Base-by-base conservation (phyloP, 352 stramenopile species). In the Phytopythium vexans region DNA sequence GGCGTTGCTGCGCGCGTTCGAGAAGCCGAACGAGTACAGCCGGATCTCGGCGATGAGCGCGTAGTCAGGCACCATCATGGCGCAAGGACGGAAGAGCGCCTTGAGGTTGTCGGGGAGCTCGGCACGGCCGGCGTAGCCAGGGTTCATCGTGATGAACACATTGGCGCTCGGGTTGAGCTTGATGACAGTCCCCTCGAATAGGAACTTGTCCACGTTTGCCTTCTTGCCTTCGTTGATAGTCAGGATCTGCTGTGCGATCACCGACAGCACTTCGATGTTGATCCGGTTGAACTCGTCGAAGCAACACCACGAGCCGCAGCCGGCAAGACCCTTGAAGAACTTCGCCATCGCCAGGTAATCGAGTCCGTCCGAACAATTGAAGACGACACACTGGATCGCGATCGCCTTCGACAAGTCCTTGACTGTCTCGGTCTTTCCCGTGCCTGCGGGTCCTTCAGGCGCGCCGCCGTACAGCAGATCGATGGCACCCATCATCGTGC, bases 251-350 rank as follows among this genome's bases (percentile, higher is more conserved):
- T 98, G 93, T 4, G 93, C 93, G 62, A 98, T 95, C 32, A 98
- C 93, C 3, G 88, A 97, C 12, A 98, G 61, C 44, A 98, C 94
- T 56, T 98, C 93, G 37, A 98, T 92, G 54, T 97, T 95, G 67
- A 98, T 98, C 33, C 94, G 89, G 64, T 98, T 98, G 58, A 98
- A 98, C 59, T 98, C 93, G 42, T 96, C 86, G 50, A 98, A 98
- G 53, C 93, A 98, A 42, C 86, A 92, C 94, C 94, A 98, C 8
- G 92, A 91, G 12, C 94, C 94, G 31, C 83, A 96, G 8, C 82
- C 86, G 6, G 92, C 92, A 6, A 98, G 72, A 0, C 93, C 93
- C 56, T 98, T 98, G 66, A 98, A 98, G 68, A 98, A 97, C 58
- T 98, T 98, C 33, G 86, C 93, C 92, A 97, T 98, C 14, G 92